These are phyloP conservation scores for Lizonia empirigonia DNA, from an alignment of 2,329 filamentous ascomycete genomes.

Conservation along the genomic window DNA sequence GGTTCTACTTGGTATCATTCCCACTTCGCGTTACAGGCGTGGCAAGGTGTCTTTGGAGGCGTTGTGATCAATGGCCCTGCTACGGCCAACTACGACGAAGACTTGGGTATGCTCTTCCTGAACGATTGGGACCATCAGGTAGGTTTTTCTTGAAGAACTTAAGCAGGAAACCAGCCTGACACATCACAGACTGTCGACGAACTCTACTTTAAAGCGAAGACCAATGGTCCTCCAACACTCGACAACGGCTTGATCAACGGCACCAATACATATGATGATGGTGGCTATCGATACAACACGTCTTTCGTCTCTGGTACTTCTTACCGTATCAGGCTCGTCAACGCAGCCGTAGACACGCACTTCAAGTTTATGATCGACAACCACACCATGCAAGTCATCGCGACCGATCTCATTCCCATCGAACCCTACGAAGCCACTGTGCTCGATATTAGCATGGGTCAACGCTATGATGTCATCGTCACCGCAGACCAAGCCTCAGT, in stretches of 20 bases:
- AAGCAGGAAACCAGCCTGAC: background rate
- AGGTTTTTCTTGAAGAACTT: background rate
- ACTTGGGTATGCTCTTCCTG: constrained; percentile 51
- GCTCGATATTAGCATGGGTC: constrained; percentile 50
- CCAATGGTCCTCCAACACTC: constrained; percentile 40
- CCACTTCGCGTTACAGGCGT: constrained; percentile 51
- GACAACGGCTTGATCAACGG: constrained; percentile 55
- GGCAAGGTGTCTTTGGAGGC: constrained; percentile 50
- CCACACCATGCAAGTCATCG: constrained; percentile 52
- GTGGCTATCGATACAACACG: constrained; percentile 42
- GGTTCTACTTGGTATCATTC: constrained; percentile 52
- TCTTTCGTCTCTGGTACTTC: constrained; percentile 49
- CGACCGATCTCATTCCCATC: constrained; percentile 52
- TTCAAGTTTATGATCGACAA: constrained; percentile 54
- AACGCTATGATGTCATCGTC: constrained; percentile 49
- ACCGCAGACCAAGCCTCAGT: constrained; percentile 37
- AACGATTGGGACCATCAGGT: constrained; percentile 48
- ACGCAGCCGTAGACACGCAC: constrained; percentile 49
- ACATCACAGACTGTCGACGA: constrained; percentile 42
- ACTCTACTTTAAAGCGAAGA: constrained; percentile 39
- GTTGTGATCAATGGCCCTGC: constrained; percentile 51
- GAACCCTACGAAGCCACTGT: constrained; percentile 49
- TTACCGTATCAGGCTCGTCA: constrained; percentile 52
- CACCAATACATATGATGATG: constrained; percentile 47
- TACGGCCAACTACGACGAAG: constrained; percentile 50